These are phyloP conservation scores for Apiotrichum siamense DNA, from an alignment of 1,284 basidiomycete genomes.

Conservation along the genomic window DNA sequence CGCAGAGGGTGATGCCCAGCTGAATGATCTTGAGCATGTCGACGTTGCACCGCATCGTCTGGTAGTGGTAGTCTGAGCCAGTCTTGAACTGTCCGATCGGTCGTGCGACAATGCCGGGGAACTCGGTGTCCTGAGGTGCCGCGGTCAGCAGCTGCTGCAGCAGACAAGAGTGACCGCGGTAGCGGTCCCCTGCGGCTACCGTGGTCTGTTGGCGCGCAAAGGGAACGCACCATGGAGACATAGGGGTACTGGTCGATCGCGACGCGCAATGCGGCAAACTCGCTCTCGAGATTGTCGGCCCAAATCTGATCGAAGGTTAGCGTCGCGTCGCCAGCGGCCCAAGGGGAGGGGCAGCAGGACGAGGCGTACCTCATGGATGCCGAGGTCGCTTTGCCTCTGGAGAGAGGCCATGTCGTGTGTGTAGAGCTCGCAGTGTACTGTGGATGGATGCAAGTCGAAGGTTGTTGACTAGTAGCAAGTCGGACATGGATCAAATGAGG, in stretches of 20 bases:
- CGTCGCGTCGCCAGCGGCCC: too few species aligned
- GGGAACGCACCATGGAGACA: conserved; percentile 77
- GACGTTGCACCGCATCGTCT: conserved; percentile 98
- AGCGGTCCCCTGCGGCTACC: too few species aligned
- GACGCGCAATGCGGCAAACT: conserved; percentile 81
- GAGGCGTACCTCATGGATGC: conserved; percentile 42
- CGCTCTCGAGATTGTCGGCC: conserved; percentile 84
- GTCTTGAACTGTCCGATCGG: conserved; percentile 96
- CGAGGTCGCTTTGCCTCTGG: conserved; percentile 28
- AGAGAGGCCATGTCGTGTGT: conserved; percentile 29
- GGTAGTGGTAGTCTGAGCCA: conserved; percentile 97
- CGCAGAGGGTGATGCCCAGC: conserved; percentile 88
- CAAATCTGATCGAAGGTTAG: conserved; percentile 61
- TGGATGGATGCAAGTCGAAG: background rate
- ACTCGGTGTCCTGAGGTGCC: conserved; percentile 99
- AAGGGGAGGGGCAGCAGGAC: too few species aligned
- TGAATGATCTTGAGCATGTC: conserved; percentile 97
- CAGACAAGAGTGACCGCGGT: too few species aligned
- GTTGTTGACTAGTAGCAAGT: too few species aligned
- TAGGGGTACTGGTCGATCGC: conserved; percentile 87
- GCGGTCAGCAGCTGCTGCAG: too few species aligned
- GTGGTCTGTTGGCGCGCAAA: too few species aligned
- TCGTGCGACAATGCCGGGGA: conserved; percentile 94
- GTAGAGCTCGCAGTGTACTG: too few species aligned
- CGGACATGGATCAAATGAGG: too few species aligned